phyloP scores from a whole-genome alignment of 257 asterid genomes.

The Craterostigma plantagineum region DNA sequence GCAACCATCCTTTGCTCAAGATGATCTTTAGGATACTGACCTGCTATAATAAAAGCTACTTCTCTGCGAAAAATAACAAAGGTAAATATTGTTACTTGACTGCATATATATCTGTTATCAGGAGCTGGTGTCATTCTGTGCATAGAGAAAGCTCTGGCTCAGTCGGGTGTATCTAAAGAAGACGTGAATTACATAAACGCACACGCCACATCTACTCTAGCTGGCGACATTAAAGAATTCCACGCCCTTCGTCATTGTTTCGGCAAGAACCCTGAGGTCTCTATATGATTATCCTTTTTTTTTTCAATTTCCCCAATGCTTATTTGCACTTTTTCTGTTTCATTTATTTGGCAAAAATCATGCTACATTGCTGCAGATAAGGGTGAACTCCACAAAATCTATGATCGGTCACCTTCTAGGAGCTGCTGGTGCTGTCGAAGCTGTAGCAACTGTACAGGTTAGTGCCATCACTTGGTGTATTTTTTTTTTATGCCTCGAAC shows the following conservation, averaged over 20 bases:
- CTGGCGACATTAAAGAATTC: conserved; percentile 86
- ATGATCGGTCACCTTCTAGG: conserved; percentile 97
- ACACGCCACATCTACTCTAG: conserved; percentile 95
- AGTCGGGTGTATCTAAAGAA: conserved; percentile 74
- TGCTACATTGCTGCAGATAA: conserved; percentile 50
- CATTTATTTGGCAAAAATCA: too few species aligned
- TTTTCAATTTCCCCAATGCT: conserved; percentile 5
- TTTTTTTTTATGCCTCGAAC: too few species aligned
- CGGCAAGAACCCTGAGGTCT: conserved; percentile 85
- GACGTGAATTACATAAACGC: conserved; percentile 94
- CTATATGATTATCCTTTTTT: conserved; percentile 8
- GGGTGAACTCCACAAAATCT: conserved; percentile 92
- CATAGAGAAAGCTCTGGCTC: conserved; percentile 89
- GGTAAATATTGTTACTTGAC: too few species aligned
- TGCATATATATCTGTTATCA: too few species aligned
- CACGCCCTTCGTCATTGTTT: conserved; percentile 75
- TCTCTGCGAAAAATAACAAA: too few species aligned
- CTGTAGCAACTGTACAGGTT: conserved; percentile 94
- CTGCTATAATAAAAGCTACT: too few species aligned
- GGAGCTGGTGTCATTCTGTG: conserved; percentile 63
- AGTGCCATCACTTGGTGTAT: conserved; percentile 6
- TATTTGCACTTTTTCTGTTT: conserved; percentile 5
- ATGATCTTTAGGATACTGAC: too few species aligned
- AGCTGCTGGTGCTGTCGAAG: conserved; percentile 97
- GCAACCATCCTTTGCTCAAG: too few species aligned